Evolutionary conservation across 1,139 yeast genomes (phyloP), one percentile per base, ranked within the genome.

Genomic region (Hyphopichia fennica): DNA sequence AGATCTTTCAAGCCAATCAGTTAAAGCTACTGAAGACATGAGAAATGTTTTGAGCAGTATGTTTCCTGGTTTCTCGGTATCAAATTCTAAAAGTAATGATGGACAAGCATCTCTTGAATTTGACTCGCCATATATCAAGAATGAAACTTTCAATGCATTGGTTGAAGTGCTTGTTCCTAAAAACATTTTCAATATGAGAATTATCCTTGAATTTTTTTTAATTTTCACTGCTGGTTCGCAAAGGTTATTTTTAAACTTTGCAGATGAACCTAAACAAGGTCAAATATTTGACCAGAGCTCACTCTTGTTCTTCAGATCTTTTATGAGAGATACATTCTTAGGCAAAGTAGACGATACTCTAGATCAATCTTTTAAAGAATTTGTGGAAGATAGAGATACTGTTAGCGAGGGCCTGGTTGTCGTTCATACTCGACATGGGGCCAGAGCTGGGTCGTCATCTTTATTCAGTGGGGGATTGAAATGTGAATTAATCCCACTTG

Each of bases 161-260:
- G 84, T 86, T 42, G 84, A 84, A 45, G 77, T 85, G 1, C 68
- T 91, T 35, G 87, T 87, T 1, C 83, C 87, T 0, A 81, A 89
- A 4, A 82, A 82, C 53, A 77, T 89, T n/a, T 82, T 86, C 63
- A 88, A 90, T 54, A 87, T 90, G 84, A 77, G 95, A 50, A 77
- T 87, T 3, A 77, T 89, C 22, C 60, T 83, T 44, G 88, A 82
- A 44, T 77, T 79, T 39, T 77, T 84, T 27, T 72, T 84, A 39
- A 63, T 77, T 13, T 83, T 84, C 51, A 63, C 77, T 19, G 79
- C 81, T 20, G 75, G 81, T 2, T 68, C 83, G 1, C 68, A 67
- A 33, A 58, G 52, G 31, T 43, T 69, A 4, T 63, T 67, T 41
- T 34, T 48, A 3, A 52, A 56, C 37, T 53, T 54, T 34, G 37